These are phyloP conservation scores for Xanthoceras sorbifolium DNA, from an alignment of 345 rosid species.

Conservation along the genomic window DNA sequence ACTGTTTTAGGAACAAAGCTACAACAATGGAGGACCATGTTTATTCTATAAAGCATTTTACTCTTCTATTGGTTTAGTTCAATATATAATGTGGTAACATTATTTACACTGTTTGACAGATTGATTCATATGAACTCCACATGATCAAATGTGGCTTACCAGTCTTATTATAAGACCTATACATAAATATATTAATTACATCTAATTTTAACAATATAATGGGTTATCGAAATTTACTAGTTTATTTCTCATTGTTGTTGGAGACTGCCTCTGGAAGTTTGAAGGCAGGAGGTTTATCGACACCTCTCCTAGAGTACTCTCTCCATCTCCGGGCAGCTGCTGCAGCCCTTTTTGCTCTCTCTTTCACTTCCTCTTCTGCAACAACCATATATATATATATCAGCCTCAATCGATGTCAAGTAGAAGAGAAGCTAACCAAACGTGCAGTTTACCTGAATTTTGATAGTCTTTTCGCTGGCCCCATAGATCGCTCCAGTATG, in stretches of 20 bases:
- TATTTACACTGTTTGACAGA: slow-evolving; percentile 5
- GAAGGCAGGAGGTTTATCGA: slow-evolving; percentile 68
- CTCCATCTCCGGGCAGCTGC: slow-evolving; percentile 94
- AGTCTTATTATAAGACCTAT: slow-evolving; percentile 9
- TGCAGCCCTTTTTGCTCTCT: slow-evolving; percentile 73
- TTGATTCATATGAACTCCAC: neutral
- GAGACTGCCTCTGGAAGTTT: slow-evolving; percentile 78
- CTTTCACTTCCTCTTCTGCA: slow-evolving; percentile 83
- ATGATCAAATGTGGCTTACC: neutral
- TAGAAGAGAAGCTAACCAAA: neutral
- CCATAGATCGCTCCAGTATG: slow-evolving; percentile 83
- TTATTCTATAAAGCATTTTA: neutral
- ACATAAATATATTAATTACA: slow-evolving; percentile 13
- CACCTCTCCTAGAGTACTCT: slow-evolving; percentile 88
- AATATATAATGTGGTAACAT: neutral
- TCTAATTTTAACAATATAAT: neutral
- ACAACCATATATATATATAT: slow-evolving; percentile 12
- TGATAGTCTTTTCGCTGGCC: slow-evolving; percentile 48
- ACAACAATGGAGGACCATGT: neutral
- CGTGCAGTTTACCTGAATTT: slow-evolving; percentile 50
- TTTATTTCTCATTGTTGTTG: slow-evolving; percentile 41
- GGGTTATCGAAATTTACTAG: slow-evolving; percentile 1
- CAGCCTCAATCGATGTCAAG: slow-evolving; percentile 4
- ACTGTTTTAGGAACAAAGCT: neutral
- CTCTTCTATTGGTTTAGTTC: neutral